Percentiles rank a stretch among this genome's conserved stretches.
Evolutionary conservation across 1,284 basidiomycete genomes (phyloP).

Genomic region (Bondarzewia mesenterica): DNA sequence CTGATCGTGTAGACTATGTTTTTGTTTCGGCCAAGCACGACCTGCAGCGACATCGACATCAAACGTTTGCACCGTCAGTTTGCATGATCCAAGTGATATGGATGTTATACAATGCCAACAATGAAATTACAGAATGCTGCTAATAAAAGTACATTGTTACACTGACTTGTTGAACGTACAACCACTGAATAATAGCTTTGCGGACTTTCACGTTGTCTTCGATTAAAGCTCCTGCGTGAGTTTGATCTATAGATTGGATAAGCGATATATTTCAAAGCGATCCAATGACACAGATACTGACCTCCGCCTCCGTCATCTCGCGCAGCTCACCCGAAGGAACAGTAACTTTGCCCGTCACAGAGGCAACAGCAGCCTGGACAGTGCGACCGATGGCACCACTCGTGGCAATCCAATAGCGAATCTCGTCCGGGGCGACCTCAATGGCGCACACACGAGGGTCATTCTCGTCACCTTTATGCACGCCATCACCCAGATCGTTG

Average conservation of each 20-base stretch:
- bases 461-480: conserved; percentile 72
- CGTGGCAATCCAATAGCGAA: conserved; percentile 68
- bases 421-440: conserved; percentile 75
- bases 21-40: too few relatives aligned
- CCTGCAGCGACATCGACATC: too few relatives aligned
- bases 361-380: conserved; percentile 44
- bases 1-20: conserved; percentile 14
- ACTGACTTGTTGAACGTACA: background rate
- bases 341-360: conserved; percentile 46
- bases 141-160: background rate
- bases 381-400: conserved; percentile 36
- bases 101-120: too few relatives aligned
- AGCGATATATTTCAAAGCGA: background rate
- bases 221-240: conserved; percentile 32
- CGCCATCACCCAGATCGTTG: conserved; percentile 80
- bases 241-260: conserved; percentile 13
- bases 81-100: too few relatives aligned
- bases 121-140: too few relatives aligned
- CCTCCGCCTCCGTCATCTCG: conserved; percentile 56
- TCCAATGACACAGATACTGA: conserved; percentile 20
- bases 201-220: conserved; percentile 21
- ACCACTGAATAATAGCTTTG: too few relatives aligned
- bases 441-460: conserved; percentile 82
- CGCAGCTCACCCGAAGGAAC: conserved; percentile 56
- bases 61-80: background rate